Evolutionary conservation across 2,329 filamentous ascomycete genomes (phyloP).

Genomic region (Thermoascus crustaceus): DNA sequence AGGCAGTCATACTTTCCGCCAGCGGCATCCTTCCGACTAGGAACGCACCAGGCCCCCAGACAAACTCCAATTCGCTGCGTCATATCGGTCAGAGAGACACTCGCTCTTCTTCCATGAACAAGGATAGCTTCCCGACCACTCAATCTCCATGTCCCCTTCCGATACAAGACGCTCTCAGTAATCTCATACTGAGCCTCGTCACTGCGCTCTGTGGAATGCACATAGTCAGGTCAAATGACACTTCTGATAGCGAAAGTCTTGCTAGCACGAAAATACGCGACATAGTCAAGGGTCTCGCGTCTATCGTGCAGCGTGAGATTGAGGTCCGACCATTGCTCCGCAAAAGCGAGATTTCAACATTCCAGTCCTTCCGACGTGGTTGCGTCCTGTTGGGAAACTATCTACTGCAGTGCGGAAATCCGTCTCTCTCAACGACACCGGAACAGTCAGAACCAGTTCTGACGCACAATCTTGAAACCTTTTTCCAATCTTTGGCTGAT

Average conservation of each 20-base stretch:
- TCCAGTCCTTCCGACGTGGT: slow-evolving; percentile 24
- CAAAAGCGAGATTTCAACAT: slow-evolving; percentile 10
- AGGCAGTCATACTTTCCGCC: slow-evolving; percentile 26
- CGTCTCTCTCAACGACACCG: slow-evolving; percentile 7
- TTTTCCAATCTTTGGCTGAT: slow-evolving; percentile 19
- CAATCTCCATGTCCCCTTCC: slow-evolving; percentile 21
- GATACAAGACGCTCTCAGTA: slow-evolving; percentile 29
- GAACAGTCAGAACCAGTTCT: slow-evolving; percentile 10
- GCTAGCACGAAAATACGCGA: slow-evolving; percentile 18
- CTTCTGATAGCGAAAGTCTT: slow-evolving; percentile 7
- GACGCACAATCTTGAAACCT: slow-evolving; percentile 19
- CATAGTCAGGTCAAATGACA: slow-evolving; percentile 22
- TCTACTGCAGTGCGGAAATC: slow-evolving; percentile 21
- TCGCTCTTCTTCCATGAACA: slow-evolving; percentile 12
- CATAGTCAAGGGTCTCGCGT: slow-evolving; percentile 17
- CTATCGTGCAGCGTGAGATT: slow-evolving; percentile 17
- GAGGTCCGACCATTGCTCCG: slow-evolving; percentile 5
- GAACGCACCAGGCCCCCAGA: neutral
- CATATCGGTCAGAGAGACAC: slow-evolving; percentile 9
- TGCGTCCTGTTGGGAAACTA: slow-evolving; percentile 24
- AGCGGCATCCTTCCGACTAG: slow-evolving; percentile 10
- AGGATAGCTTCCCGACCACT: slow-evolving; percentile 3
- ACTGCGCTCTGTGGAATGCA: slow-evolving; percentile 31
- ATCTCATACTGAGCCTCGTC: slow-evolving; percentile 27
- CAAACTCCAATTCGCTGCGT: neutral